Evolutionary conservation across 2,329 filamentous ascomycete genomes (phyloP).

Genomic region (Claviceps africana): DNA sequence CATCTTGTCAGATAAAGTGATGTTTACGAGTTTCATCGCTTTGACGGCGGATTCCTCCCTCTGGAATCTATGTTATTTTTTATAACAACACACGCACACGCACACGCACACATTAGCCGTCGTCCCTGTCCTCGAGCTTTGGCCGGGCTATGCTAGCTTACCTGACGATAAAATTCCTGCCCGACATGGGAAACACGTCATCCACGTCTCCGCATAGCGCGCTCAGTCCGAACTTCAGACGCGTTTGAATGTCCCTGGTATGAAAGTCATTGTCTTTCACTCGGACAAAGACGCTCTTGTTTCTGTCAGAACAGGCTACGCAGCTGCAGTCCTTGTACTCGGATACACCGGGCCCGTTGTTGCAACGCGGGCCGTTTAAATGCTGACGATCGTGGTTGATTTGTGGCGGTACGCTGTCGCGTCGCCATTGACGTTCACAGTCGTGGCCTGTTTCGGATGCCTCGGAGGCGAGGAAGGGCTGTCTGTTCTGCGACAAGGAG

Average conservation of each 20-base stretch:
- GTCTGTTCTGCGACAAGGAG: neutral
- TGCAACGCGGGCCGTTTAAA: slow-evolving; percentile 6
- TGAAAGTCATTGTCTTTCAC: slow-evolving; percentile 7
- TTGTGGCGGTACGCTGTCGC: neutral
- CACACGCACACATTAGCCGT: neutral
- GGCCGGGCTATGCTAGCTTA: slow-evolving; percentile 7
- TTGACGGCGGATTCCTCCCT: slow-evolving; percentile 13
- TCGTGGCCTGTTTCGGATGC: neutral
- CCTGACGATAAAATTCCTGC: slow-evolving; percentile 16
- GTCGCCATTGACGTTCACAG: neutral
- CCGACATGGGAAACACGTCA: slow-evolving; percentile 10
- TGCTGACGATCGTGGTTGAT: neutral
- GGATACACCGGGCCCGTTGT: slow-evolving; percentile 5
- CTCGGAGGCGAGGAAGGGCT: neutral
- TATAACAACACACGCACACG: neutral
- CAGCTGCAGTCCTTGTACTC: slow-evolving; percentile 19
- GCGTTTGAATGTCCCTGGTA: slow-evolving; percentile 12
- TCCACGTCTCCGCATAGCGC: slow-evolving; percentile 18
- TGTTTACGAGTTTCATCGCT: slow-evolving; percentile 13
- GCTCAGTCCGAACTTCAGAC: slow-evolving; percentile 17
- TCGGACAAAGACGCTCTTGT: slow-evolving; percentile 18
- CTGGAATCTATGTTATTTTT: slow-evolving; percentile 12
- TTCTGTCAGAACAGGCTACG: slow-evolving; percentile 14
- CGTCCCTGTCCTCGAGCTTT: neutral
- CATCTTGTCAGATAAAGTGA: slow-evolving; percentile 13